These are phyloP conservation scores for Achlya hypogyna DNA, from an alignment of 352 stramenopile genomes.

Conservation along the genomic window DNA sequence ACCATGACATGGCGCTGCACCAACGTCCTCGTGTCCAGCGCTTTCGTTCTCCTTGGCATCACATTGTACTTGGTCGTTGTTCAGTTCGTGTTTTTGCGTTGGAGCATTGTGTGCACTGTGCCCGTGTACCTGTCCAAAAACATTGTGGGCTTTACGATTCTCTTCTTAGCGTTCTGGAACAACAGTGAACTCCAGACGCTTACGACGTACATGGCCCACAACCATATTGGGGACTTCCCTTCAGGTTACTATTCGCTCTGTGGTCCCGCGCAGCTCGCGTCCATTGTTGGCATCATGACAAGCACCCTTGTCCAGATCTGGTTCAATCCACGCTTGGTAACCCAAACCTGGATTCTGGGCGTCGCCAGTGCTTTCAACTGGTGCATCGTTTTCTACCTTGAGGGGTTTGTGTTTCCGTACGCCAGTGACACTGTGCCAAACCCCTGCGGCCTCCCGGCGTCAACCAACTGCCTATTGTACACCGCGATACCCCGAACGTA, in stretches of 20 bases:
- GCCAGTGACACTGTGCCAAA: background rate
- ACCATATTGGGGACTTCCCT: background rate
- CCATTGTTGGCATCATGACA: conserved; percentile 23
- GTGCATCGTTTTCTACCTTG: conserved; percentile 19
- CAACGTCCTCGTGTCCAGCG: conserved; percentile 22
- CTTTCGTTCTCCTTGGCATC: conserved; percentile 19
- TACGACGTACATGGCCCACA: conserved; percentile 20
- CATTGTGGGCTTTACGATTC: conserved; percentile 7
- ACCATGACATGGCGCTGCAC: conserved; percentile 18
- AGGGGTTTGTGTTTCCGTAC: conserved; percentile 15
- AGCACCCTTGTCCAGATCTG: conserved; percentile 21
- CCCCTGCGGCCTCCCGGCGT: conserved; percentile 15
- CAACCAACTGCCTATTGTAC: conserved; percentile 19
- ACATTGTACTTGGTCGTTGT: conserved; percentile 19
- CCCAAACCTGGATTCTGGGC: conserved; percentile 19
- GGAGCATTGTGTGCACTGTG: conserved; percentile 19
- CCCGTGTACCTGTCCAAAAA: conserved; percentile 23
- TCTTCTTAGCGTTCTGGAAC: conserved; percentile 16
- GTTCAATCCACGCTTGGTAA: conserved; percentile 20
- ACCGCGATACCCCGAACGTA: conserved; percentile 11
- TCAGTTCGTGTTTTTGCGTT: conserved; percentile 18
- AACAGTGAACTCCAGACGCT: conserved; percentile 23
- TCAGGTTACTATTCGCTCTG: conserved; percentile 7
- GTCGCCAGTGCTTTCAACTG: conserved; percentile 21
- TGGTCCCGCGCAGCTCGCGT: conserved; percentile 21